Base-by-base conservation (phyloP, 345 rosid species). In the Camelina sativa region DNA sequence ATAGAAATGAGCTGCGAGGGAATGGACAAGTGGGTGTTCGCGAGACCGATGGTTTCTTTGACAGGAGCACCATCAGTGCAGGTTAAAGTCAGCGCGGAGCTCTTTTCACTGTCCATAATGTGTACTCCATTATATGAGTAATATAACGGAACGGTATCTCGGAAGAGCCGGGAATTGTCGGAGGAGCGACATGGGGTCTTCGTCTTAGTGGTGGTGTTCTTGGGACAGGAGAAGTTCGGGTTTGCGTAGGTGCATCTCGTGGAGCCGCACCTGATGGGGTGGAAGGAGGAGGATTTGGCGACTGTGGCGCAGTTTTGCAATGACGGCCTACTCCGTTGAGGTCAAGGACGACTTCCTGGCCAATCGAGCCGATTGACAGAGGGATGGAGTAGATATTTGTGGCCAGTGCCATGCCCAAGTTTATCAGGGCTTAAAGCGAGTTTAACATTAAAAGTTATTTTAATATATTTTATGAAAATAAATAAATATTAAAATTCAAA, bases 1-100 rank as follows among this genome's bases (percentile, higher is more conserved):
- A 62, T 35, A 6, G 76, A 40, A 4, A 13, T 0, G 0, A 62
- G 62, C 62, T 72, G 61, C 7, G 69, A 38, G 43, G 61, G 62
- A 28, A 72, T 12, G 7, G 76, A 62, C 10, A 72, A 62, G 13
- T 52, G 62, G 5, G 62, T 62, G 50, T 72, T 72, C 38, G 52
- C 69, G 15, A 79, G 65, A 64, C 78, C 82, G 6, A 79, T 11
- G 23, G 72, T 25, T 13, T 71, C 13, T 74, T 28, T 13, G 13
- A 44, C n/a, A 44, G 62, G 13, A 44, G 17, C 58, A 12, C 48
- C 48, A 20, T 50, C 54, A 5, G 28, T n/a, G 72, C 78, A 74
- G 47, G 66, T 66, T 22, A 74, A 57, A 34, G 52, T 65, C 52
- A 74, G 48, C 19, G 52, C 3, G 9, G 67, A 57, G 52, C 8